phyloP scores from a whole-genome alignment of 257 asterid species.

The Nicotiana obtusifolia region DNA sequence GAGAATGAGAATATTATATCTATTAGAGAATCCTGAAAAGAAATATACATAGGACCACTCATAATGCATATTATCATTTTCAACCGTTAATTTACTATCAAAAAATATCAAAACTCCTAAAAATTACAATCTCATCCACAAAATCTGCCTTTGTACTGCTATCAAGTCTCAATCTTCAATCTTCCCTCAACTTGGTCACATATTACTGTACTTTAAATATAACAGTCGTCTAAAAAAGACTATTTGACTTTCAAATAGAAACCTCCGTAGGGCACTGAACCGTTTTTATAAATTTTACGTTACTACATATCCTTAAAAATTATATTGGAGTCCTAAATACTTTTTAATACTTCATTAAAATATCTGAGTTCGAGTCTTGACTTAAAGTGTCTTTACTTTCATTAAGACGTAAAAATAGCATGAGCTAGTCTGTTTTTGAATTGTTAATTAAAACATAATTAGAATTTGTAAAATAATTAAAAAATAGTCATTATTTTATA shows the following conservation, averaged over 20 bases:
- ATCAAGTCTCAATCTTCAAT: not conserved
- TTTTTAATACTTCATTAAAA: no score
- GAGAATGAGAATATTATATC: no score
- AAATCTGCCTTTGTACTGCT: not conserved
- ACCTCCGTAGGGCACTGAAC: not conserved
- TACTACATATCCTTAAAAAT: no score
- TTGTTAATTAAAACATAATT: no score
- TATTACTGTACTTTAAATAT: not conserved
- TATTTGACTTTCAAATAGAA: not conserved
- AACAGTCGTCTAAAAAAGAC: not conserved
- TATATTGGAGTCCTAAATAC: no score
- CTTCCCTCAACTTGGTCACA: not conserved
- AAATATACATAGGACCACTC: not conserved
- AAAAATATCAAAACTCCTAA: not conserved
- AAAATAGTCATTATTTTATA: no score
- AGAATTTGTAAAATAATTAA: no score
- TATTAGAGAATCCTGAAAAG: not conserved
- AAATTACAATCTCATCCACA: conserved; percentile 6
- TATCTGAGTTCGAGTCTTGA: no score
- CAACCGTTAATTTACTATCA: not conserved
- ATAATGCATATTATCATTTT: not conserved
- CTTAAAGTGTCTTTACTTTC: no score
- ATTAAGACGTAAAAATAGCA: no score
- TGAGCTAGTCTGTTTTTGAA: fast-evolving
- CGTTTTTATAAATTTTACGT: not conserved